Base-by-base conservation (phyloP, 768 basidiomycete genomes). In the Rhodotorula kratochvilovae region DNA sequence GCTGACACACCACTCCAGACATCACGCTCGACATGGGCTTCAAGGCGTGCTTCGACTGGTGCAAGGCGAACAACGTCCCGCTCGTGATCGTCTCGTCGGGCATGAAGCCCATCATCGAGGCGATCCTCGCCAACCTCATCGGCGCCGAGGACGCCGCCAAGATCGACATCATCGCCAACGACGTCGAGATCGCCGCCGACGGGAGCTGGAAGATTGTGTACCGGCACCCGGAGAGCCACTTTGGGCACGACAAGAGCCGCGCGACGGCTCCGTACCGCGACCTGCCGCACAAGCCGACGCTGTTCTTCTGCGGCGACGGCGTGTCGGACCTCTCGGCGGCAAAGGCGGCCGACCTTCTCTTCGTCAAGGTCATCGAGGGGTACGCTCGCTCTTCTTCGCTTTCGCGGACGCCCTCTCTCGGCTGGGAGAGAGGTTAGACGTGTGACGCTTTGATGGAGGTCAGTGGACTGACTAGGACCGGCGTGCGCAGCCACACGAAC, bases 241-340 rank as follows among this genome's bases (percentile, higher is more conserved):
- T 86, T 77, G 96, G 96, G 1, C 96, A 99, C 79, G 96, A 99
- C 81, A 99, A 99, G 82, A 92, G 90, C 13, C 89, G 88, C 76
- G 92, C 95, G 5, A 97, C 98, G 76, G 82, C 94, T 45, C 94
- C 91, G 0, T 99, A 97, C 81, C 84, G 87, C n/a, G 81, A 83
- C 53, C 84, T 94, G 54, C 76, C 82, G 1, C 79, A 86, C 58
- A 86, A 88, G 10, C 95, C 96, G 5, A 87, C 85, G 3, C 83
- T 95, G 17, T 95, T 99, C 82, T 99, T 96, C 86, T 94, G 96
- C 73, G 96, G 96, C 0, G 96, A 99, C 79, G 96, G 96, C 45
- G 96, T 96, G 61, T 93, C 91, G 66, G 92, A 92, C 90, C 64
- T 71, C 53, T 85, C 81, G 39, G 95, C 96, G 6, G 96, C 96